These are phyloP conservation scores for Ulvella scutata DNA, from an alignment of 139 green algal species.

Conservation along the genomic window DNA sequence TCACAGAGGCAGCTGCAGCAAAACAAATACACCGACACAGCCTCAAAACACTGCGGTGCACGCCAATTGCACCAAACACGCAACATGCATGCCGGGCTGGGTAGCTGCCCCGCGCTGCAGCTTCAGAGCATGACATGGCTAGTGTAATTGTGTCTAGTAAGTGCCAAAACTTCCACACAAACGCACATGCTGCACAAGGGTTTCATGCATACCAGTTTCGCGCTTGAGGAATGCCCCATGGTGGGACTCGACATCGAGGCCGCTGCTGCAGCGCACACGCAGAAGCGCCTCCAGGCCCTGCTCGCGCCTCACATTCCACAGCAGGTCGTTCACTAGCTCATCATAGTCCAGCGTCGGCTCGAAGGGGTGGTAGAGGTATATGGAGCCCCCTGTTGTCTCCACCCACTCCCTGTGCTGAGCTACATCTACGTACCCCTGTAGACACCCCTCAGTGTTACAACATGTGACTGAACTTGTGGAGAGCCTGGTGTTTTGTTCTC, in stretches of 20 bases:
- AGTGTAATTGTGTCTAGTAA: no score
- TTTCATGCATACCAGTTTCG: conserved; percentile 2
- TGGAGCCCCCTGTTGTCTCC: conserved; percentile 39
- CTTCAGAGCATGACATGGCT: no score
- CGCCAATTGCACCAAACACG: no score
- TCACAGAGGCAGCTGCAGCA: no score
- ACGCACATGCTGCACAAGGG: no score
- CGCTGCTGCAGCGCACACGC: conserved; percentile 48
- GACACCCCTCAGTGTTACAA: not conserved
- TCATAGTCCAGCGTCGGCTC: conserved; percentile 41
- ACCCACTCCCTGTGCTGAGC: conserved; percentile 42
- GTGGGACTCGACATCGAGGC: conserved; percentile 62
- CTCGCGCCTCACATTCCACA: conserved; percentile 46
- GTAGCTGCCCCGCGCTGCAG: no score
- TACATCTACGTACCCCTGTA: conserved; percentile 48
- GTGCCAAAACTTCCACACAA: no score
- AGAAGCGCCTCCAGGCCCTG: conserved; percentile 74
- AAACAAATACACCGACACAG: no score
- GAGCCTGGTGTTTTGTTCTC: no score
- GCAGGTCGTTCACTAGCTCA: conserved; percentile 69
- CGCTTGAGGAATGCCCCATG: conserved; percentile 29
- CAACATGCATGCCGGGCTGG: no score
- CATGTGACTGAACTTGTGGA: no score
- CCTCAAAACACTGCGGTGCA: no score
- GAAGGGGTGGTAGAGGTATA: conserved; percentile 70